A percentile compares a stretch with the other conserved stretches of the same genome.
These are phyloP conservation scores for Acanthamoeba sp. DNA, from an alignment of 208 protist genomes.

Conservation along the genomic window DNA sequence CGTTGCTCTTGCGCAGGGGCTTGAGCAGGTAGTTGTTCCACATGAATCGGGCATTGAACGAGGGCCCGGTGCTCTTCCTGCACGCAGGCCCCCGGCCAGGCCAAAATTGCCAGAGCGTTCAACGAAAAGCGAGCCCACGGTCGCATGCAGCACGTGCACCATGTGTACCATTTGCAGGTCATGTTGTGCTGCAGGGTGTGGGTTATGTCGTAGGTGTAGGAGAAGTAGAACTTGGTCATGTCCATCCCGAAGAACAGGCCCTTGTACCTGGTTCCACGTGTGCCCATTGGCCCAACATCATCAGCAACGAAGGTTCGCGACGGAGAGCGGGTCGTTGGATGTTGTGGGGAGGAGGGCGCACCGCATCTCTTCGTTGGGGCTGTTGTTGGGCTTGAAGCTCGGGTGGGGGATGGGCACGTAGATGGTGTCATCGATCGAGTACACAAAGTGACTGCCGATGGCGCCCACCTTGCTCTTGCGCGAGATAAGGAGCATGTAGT, in stretches of 20 bases:
- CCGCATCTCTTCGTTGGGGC: background rate
- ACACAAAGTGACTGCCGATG: conserved; percentile 94
- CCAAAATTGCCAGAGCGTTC: background rate
- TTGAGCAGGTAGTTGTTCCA: conserved; percentile 85
- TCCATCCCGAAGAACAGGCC: conserved; percentile 90
- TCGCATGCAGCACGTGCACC: background rate
- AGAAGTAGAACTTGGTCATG: conserved; percentile 94
- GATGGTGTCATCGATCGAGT: conserved; percentile 91
- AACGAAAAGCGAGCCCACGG: too few relatives aligned
- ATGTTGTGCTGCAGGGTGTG: conserved; percentile 96
- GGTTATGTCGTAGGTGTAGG: conserved; percentile 96
- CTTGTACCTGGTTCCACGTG: conserved; percentile 86
- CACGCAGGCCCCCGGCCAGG: background rate
- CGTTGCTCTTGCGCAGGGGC: background rate
- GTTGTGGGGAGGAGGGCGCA: too few relatives aligned
- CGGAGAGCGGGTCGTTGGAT: too few relatives aligned
- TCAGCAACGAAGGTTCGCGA: too few relatives aligned
- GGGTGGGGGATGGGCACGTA: conserved; percentile 80
- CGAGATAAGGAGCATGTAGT: conserved; percentile 95
- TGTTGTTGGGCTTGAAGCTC: conserved; percentile 31
- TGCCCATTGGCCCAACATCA: background rate
- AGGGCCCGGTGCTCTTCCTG: background rate
- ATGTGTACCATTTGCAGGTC: conserved; percentile 72
- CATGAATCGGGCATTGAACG: conserved; percentile 73
- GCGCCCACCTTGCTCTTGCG: conserved; percentile 90